Evolutionary conservation across 2,329 filamentous ascomycete genomes (phyloP).

Genomic region (Dothidotthia symphoricarpi): DNA sequence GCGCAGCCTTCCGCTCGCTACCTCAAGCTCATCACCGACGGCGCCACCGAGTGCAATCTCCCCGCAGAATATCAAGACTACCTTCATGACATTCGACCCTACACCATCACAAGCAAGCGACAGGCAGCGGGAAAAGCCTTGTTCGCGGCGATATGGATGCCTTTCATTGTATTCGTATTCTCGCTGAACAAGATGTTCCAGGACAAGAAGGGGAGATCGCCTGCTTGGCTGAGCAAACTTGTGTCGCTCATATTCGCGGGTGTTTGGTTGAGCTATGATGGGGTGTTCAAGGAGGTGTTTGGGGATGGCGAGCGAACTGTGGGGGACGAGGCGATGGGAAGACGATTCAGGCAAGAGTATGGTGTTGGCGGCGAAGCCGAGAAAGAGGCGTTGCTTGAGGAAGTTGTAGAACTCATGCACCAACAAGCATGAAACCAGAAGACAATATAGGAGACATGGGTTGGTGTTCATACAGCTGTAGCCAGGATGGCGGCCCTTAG

Average conservation of each 20-base stretch:
- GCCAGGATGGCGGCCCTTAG: too few species aligned
- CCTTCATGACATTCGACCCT: slow-evolving; percentile 67
- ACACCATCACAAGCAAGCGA: slow-evolving; percentile 63
- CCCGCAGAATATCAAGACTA: slow-evolving; percentile 76
- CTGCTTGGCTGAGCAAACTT: slow-evolving; percentile 62
- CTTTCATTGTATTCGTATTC: slow-evolving; percentile 58
- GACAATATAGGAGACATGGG: too few species aligned
- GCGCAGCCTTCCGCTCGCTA: slow-evolving; percentile 84
- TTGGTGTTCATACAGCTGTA: too few species aligned
- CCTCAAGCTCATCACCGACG: slow-evolving; percentile 73
- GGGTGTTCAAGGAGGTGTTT: slow-evolving; percentile 64
- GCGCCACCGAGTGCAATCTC: slow-evolving; percentile 76
- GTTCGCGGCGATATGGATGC: slow-evolving; percentile 60
- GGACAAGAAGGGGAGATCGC: slow-evolving; percentile 65
- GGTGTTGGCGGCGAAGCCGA: slow-evolving; percentile 10
- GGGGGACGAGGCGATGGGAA: slow-evolving; percentile 19
- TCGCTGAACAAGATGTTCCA: slow-evolving; percentile 52
- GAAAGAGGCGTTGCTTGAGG: slow-evolving; percentile 13
- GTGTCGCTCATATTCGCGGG: slow-evolving; percentile 55
- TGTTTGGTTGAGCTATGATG: slow-evolving; percentile 66
- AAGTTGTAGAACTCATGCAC: slow-evolving; percentile 6
- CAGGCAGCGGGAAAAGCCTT: slow-evolving; percentile 66
- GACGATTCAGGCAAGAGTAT: neutral
- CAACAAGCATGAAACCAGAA: too few species aligned
- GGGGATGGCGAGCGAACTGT: slow-evolving; percentile 78